A percentile compares a stretch with the other conserved stretches of the same genome.
Evolutionary conservation across 257 asterid species (phyloP).

Genomic region (Forsythia suspensa): DNA sequence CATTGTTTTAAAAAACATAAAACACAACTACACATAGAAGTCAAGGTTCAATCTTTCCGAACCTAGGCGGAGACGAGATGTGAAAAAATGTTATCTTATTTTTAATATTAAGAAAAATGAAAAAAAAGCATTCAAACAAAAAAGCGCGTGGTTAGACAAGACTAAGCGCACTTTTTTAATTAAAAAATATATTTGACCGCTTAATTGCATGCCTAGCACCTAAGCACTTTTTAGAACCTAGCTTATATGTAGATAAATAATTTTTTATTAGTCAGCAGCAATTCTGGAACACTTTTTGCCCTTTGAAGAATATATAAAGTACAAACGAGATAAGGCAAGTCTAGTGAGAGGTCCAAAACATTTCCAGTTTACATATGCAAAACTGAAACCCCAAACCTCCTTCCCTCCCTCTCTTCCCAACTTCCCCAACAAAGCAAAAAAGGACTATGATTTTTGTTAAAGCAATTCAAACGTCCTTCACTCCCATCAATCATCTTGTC

Average conservation of each 20-base stretch:
- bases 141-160: no score
- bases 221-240: no score
- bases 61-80: no score
- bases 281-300: not conserved
- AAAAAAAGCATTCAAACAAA: no score
- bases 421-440: constrained; percentile 11
- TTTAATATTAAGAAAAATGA: no score
- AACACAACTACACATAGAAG: no score
- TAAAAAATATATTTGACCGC: no score
- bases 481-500: constrained; percentile 34
- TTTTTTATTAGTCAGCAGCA: not conserved
- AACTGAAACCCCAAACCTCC: not conserved
- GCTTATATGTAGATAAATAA: not conserved
- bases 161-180: no score
- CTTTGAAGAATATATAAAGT: not conserved
- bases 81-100: no score
- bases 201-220: no score
- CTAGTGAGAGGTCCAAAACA: constrained; percentile 47
- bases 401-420: constrained; percentile 7
- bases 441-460: constrained; percentile 58
- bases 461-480: constrained; percentile 58
- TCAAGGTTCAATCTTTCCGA: no score
- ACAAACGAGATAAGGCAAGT: constrained; percentile 33
- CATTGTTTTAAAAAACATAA: no score
- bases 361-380: not conserved